Conservation (phyloP, 2,329 filamentous ascomycete genomes). For the Ophiostoma triangulosporum region DNA sequence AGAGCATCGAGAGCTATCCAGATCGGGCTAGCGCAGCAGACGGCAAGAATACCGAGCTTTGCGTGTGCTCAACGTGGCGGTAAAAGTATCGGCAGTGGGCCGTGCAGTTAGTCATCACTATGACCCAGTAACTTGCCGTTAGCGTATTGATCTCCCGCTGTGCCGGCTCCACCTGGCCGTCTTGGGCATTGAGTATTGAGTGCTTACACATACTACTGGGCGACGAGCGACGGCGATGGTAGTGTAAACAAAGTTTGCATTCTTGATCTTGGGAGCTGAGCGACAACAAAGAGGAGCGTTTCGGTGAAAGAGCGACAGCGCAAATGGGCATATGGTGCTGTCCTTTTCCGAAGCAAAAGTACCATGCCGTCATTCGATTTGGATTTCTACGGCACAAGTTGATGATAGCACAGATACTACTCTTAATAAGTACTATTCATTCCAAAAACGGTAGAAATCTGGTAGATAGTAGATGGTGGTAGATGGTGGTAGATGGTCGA, state of each 20-base stretch:
- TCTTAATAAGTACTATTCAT: no score
- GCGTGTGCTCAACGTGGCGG: not conserved
- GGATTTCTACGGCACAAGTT: no score
- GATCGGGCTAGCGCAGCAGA: not conserved
- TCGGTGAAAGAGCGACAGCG: no score
- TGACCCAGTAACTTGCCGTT: not conserved
- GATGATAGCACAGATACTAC: no score
- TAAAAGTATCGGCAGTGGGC: not conserved
- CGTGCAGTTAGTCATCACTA: not conserved
- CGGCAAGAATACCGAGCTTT: not conserved
- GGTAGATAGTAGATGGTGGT: no score
- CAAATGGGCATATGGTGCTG: no score
- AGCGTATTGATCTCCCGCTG: not conserved
- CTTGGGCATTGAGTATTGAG: not conserved
- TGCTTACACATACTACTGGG: not conserved
- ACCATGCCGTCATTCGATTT: not conserved
- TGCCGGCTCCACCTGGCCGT: not conserved
- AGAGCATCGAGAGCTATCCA: conserved; percentile 2
- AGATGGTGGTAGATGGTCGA: no score
- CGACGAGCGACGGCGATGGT: not conserved
- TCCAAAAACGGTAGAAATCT: no score
- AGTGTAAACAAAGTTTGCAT: conserved; percentile 2
- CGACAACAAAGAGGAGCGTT: not conserved
- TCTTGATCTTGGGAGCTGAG: not conserved
- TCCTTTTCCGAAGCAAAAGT: not conserved